Conservation (phyloP, 371 early-diverging fungal species). For the Mycotypha africana region DNA sequence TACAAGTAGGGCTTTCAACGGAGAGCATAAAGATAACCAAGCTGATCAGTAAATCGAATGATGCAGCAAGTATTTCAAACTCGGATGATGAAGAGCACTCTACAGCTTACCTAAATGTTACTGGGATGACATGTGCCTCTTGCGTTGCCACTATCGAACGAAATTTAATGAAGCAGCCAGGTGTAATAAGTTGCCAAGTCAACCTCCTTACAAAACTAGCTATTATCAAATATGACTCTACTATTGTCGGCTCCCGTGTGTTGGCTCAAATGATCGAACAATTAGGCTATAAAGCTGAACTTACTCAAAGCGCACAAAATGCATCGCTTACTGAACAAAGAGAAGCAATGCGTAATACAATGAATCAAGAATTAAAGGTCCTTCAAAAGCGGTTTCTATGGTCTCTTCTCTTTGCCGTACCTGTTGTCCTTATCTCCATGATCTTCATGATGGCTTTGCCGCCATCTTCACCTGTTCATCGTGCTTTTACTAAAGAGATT, state of each 20-base stretch:
- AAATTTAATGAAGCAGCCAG: conserved; percentile 41
- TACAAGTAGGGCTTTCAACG: conserved; percentile 47
- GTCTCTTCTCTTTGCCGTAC: conserved; percentile 55
- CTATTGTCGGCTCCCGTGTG: conserved; percentile 40
- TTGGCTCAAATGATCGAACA: conserved; percentile 54
- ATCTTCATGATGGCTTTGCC: conserved; percentile 58
- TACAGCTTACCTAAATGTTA: conserved; percentile 43
- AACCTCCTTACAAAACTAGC: conserved; percentile 63
- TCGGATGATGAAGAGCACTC: conserved; percentile 9
- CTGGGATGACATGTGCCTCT: conserved; percentile 83
- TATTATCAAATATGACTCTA: conserved; percentile 52
- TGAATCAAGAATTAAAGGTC: conserved; percentile 39
- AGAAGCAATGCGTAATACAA: conserved; percentile 39
- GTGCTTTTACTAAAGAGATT: conserved; percentile 28
- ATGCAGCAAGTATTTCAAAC: conserved; percentile 4
- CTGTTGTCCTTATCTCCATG: conserved; percentile 58
- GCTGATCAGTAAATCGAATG: neutral
- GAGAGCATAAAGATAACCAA: conserved; percentile 48
- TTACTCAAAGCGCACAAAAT: conserved; percentile 27
- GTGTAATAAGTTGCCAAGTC: conserved; percentile 58
- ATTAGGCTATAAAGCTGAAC: conserved; percentile 54
- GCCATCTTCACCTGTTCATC: conserved; percentile 27
- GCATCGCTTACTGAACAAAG: conserved; percentile 32
- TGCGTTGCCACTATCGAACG: conserved; percentile 75
- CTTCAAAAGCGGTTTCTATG: conserved; percentile 43